A percentile compares a stretch with the other conserved stretches of the same genome.
Evolutionary conservation across 106 monocot genomes (phyloP).

Genomic region (Hemerocallis citrina): DNA sequence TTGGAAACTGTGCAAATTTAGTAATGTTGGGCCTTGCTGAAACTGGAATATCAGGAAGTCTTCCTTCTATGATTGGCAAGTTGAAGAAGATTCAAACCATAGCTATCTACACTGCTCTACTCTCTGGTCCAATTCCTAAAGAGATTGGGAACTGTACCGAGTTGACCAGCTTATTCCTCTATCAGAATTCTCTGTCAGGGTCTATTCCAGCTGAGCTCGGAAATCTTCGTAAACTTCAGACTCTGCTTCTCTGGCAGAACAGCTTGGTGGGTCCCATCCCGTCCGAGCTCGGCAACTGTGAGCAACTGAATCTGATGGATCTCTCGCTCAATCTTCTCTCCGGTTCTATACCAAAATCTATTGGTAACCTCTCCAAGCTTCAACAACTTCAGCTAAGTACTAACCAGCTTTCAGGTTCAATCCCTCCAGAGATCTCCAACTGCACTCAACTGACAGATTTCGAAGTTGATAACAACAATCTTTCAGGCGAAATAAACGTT

Average conservation of each 20-base stretch:
- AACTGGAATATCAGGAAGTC: constrained; percentile 61
- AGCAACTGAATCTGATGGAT: constrained; percentile 51
- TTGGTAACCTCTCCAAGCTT: constrained; percentile 49
- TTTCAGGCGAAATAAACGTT: constrained; percentile 65
- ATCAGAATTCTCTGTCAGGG: constrained; percentile 81
- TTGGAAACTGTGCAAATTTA: constrained; percentile 74
- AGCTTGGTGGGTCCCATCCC: constrained; percentile 70
- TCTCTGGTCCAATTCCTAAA: constrained; percentile 70
- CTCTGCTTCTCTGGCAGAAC: constrained; percentile 86
- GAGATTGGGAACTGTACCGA: constrained; percentile 75
- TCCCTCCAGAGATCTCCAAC: constrained; percentile 64
- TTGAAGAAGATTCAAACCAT: constrained; percentile 66
- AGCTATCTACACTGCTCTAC: constrained; percentile 68
- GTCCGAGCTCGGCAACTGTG: constrained; percentile 49
- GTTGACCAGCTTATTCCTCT: constrained; percentile 60
- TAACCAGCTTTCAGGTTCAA: constrained; percentile 54
- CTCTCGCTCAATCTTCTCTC: constrained; percentile 67
- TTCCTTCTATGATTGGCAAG: constrained; percentile 58
- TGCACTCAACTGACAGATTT: constrained; percentile 53
- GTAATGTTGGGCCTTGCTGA: constrained; percentile 79
- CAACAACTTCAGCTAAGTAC: constrained; percentile 75
- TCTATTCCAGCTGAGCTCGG: constrained; percentile 63
- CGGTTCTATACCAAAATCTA: constrained; percentile 48
- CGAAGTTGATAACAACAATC: constrained; percentile 83
- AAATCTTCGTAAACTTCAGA: constrained; percentile 52